A percentile compares a stretch with the other conserved stretches of the same genome.
These are phyloP conservation scores for Skeletonema grethae DNA, from an alignment of 108 stramenopile species.

Conservation along the genomic window DNA sequence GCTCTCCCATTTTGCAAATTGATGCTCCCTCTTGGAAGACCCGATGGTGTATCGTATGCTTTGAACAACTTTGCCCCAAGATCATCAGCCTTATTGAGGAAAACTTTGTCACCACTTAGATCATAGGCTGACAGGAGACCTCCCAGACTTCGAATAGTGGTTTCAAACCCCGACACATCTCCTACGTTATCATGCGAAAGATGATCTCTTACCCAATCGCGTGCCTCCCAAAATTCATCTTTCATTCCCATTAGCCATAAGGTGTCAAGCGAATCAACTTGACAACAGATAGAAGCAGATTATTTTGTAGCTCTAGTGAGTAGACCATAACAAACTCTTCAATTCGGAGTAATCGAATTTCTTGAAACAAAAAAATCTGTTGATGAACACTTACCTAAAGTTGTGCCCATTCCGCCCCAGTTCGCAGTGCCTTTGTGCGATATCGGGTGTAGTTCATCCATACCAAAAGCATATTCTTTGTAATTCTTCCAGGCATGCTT, in stretches of 20 bases:
- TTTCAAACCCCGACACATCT: slow-evolving; percentile 94
- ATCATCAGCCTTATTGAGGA: slow-evolving; percentile 81
- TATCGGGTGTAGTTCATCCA: slow-evolving; percentile 79
- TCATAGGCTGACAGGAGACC: slow-evolving; percentile 94
- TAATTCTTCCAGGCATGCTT: slow-evolving; percentile 75
- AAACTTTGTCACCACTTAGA: slow-evolving; percentile 64
- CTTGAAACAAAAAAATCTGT: too few relatives aligned
- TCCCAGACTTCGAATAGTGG: slow-evolving; percentile 95
- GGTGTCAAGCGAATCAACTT: slow-evolving; percentile 94
- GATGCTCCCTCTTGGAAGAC: slow-evolving; percentile 68
- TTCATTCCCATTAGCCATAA: slow-evolving; percentile 96
- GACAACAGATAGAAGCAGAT: slow-evolving; percentile 13
- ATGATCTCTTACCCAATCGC: slow-evolving; percentile 84
- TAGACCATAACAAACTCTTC: neutral
- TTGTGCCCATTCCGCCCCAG: slow-evolving; percentile 93
- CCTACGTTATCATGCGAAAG: slow-evolving; percentile 55
- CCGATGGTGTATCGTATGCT: slow-evolving; percentile 66
- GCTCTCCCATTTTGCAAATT: slow-evolving; percentile 48
- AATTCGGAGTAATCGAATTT: neutral
- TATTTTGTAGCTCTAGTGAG: neutral
- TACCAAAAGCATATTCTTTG: slow-evolving; percentile 79
- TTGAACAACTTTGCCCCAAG: slow-evolving; percentile 65
- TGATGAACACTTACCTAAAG: slow-evolving; percentile 21
- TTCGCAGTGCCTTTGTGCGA: slow-evolving; percentile 45
- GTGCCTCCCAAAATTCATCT: slow-evolving; percentile 89